Evolutionary conservation across 2,329 filamentous ascomycete genomes (phyloP).

Genomic region (Colletotrichum orchidophilum): DNA sequence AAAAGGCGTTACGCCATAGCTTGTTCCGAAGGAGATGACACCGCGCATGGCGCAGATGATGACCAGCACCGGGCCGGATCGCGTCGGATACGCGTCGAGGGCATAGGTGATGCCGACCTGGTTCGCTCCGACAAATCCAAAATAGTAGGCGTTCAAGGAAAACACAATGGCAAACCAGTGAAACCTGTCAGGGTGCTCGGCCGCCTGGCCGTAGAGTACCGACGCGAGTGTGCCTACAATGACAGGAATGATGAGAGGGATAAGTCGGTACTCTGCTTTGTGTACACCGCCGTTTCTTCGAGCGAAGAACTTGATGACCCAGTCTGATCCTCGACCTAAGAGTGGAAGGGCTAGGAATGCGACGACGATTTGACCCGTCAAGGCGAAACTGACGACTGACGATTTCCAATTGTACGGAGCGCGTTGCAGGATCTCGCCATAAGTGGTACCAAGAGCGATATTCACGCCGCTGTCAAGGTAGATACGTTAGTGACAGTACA

Average conservation of each 20-base stretch:
- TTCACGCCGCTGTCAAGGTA: conserved; percentile 47
- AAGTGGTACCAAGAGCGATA: conserved; percentile 53
- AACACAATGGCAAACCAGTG: conserved; percentile 47
- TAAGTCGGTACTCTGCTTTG: conserved; percentile 50
- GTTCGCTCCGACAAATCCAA: conserved; percentile 51
- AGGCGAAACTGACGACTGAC: conserved; percentile 46
- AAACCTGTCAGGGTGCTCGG: conserved; percentile 43
- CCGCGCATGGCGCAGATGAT: conserved; percentile 56
- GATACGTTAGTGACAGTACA: conserved; percentile 38
- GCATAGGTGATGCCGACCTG: conserved; percentile 55
- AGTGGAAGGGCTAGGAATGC: conserved; percentile 49
- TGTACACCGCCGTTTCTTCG: conserved; percentile 49
- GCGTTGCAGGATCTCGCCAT: conserved; percentile 45
- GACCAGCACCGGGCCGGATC: conserved; percentile 52
- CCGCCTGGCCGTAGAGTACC: conserved; percentile 49
- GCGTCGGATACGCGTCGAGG: conserved; percentile 53
- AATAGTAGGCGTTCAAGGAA: conserved; percentile 42
- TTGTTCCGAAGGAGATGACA: conserved; percentile 53
- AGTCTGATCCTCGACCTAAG: conserved; percentile 50
- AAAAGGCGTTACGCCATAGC: conserved; percentile 42
- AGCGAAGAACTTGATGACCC: conserved; percentile 46
- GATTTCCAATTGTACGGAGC: conserved; percentile 50
- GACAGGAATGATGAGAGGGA: conserved; percentile 47
- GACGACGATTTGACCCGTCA: conserved; percentile 50
- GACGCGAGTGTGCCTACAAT: conserved; percentile 48